Conservation (phyloP, 179 eudicot genomes). For the Sideroxylon spinosum region DNA sequence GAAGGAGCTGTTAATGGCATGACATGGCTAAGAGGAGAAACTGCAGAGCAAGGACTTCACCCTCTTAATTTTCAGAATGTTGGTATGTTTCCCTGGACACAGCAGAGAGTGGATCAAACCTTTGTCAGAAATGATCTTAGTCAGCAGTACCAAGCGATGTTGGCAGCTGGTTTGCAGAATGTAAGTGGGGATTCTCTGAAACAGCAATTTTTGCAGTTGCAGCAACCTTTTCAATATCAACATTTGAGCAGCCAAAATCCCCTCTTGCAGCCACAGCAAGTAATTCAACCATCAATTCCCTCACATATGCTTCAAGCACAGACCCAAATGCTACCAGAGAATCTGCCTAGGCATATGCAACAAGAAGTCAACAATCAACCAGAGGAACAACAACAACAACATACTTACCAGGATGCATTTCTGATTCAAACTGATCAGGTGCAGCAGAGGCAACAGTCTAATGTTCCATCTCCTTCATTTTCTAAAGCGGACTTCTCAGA, state of each 20-base stretch:
- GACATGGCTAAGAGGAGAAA: conserved; percentile 92
- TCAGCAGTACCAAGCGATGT: conserved; percentile 82
- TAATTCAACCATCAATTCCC: conserved; percentile 48
- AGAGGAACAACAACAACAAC: conserved; percentile 44
- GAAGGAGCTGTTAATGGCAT: conserved; percentile 72
- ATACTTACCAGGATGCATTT: conserved; percentile 52
- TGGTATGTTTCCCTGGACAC: conserved; percentile 86
- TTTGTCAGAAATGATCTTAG: conserved; percentile 33
- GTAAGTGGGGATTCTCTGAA: conserved; percentile 55
- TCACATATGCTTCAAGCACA: conserved; percentile 60
- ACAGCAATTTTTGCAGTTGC: conserved; percentile 76
- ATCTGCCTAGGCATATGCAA: conserved; percentile 29
- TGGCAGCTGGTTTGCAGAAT: conserved; percentile 76
- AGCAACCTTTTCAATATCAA: conserved; percentile 74
- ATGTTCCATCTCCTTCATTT: conserved; percentile 45
- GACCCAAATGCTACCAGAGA: conserved; percentile 52
- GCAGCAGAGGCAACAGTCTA: conserved; percentile 57
- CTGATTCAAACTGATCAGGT: conserved; percentile 47
- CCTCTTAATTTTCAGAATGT: conserved; percentile 66
- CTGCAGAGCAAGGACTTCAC: conserved; percentile 67
- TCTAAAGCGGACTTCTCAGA: conserved; percentile 43
- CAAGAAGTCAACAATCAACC: conserved; percentile 44
- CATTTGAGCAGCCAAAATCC: conserved; percentile 54
- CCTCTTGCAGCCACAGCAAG: conserved; percentile 54
- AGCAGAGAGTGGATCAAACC: conserved; percentile 62